These are phyloP conservation scores for Euphorbia schlechtendalii DNA, from an alignment of 441 rosid genomes.

Conservation along the genomic window DNA sequence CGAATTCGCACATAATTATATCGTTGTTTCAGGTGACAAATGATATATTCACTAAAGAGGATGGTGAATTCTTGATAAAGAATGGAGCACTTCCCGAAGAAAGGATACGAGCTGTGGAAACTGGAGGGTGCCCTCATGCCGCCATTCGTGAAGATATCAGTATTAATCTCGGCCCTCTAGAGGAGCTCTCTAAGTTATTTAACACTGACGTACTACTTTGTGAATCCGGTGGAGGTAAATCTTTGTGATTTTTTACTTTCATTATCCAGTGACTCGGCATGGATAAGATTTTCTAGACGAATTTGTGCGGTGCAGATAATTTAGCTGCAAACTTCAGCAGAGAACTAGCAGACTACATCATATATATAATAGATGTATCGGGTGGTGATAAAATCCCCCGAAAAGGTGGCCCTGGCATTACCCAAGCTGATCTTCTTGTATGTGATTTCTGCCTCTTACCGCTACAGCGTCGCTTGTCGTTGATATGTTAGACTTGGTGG, in stretches of 20 bases:
- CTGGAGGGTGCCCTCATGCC: constrained; percentile 99
- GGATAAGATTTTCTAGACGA: too few relatives aligned
- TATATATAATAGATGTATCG: constrained; percentile 90
- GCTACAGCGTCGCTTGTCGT: neutral
- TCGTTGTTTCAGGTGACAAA: constrained; percentile 65
- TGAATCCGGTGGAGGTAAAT: constrained; percentile 94
- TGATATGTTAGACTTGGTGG: neutral
- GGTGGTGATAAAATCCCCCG: constrained; percentile 95
- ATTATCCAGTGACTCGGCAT: too few relatives aligned
- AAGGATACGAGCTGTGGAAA: constrained; percentile 94
- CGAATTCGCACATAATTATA: constrained; percentile 7
- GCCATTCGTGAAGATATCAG: constrained; percentile 99
- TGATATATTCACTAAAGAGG: constrained; percentile 97
- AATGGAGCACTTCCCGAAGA: constrained; percentile 93
- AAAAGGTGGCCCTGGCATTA: constrained; percentile 99
- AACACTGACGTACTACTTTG: constrained; percentile 90
- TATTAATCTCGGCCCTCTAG: constrained; percentile 94
- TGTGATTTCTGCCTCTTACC: constrained; percentile 9
- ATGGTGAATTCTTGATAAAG: constrained; percentile 91
- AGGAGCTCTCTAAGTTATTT: constrained; percentile 83
- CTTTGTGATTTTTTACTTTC: too few relatives aligned
- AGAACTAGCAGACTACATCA: constrained; percentile 95
- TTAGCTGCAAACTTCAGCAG: constrained; percentile 96
- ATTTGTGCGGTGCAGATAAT: constrained; percentile 56
- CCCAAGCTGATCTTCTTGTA: constrained; percentile 95